Conservation (phyloP, 352 stramenopile genomes). For the Phytophthora idaei region DNA sequence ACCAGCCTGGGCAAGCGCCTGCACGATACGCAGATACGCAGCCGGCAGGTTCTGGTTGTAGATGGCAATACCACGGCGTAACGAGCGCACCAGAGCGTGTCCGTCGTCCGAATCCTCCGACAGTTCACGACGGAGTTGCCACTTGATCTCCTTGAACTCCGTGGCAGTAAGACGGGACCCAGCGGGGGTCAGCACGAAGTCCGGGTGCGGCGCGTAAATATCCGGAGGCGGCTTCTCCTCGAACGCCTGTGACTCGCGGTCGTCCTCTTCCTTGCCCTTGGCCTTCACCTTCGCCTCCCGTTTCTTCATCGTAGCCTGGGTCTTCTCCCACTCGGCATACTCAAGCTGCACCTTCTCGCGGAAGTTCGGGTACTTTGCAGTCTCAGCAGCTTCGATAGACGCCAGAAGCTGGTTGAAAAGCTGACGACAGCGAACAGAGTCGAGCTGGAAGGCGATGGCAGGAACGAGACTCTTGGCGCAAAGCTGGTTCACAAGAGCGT, state of each 20-base stretch:
- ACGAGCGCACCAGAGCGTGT: constrained; percentile 82
- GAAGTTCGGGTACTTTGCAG: constrained; percentile 83
- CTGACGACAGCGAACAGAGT: constrained; percentile 87
- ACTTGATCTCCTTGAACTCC: constrained; percentile 91
- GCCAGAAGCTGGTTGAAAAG: constrained; percentile 82
- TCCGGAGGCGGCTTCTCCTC: constrained; percentile 88
- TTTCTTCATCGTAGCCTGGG: constrained; percentile 92
- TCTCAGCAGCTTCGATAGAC: constrained; percentile 78
- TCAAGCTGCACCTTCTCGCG: constrained; percentile 95
- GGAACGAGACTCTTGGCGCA: constrained; percentile 66
- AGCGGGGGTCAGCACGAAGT: constrained; percentile 95
- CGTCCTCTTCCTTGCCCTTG: constrained; percentile 91
- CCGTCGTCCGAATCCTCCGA: constrained; percentile 85
- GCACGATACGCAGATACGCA: constrained; percentile 96
- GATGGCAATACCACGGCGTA: constrained; percentile 97
- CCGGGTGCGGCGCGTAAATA: constrained; percentile 97
- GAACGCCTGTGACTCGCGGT: constrained; percentile 82
- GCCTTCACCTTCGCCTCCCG: constrained; percentile 94
- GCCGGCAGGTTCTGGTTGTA: constrained; percentile 98
- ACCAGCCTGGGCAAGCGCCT: constrained; percentile 96
- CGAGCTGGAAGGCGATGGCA: constrained; percentile 89
- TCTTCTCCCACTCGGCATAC: constrained; percentile 87
- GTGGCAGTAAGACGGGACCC: constrained; percentile 94
- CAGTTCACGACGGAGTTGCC: constrained; percentile 81
- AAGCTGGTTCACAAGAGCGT: constrained; percentile 73